phyloP scores from a whole-genome alignment of 768 basidiomycete genomes.

The Leccinum boreale region DNA sequence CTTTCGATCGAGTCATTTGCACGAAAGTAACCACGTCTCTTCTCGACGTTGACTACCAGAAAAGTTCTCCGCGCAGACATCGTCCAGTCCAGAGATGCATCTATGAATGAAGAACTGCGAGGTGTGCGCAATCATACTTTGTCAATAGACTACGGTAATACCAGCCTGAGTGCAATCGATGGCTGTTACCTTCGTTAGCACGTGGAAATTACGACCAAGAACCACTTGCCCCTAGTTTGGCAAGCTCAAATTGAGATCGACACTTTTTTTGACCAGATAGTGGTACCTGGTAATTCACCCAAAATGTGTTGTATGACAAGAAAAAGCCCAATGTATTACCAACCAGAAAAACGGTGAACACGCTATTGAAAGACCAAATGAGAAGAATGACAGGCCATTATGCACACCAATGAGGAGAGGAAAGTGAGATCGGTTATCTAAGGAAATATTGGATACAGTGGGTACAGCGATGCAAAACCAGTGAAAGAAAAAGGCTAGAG shows the following conservation, averaged over 20 bases:
- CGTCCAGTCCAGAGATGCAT: background rate
- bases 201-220: slow-evolving; percentile 5
- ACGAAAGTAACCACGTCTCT: background rate
- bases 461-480: slow-evolving; percentile 8
- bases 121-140: background rate
- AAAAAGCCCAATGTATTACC: slow-evolving; percentile 6
- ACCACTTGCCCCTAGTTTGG: background rate
- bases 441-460: background rate
- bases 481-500: slow-evolving; percentile 3
- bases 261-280: background rate
- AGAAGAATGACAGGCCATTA: slow-evolving; percentile 1
- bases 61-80: background rate
- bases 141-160: background rate
- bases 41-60: background rate
- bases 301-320: background rate
- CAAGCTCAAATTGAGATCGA: slow-evolving; percentile 4
- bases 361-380: background rate
- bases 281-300: background rate
- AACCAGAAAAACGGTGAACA: background rate
- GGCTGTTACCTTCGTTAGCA: slow-evolving; percentile 1
- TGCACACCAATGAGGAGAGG: slow-evolving; percentile 1
- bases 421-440: background rate
- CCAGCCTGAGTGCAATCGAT: background rate
- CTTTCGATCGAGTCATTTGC: background rate
- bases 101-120: background rate